Evolutionary conservation across 2,329 filamentous ascomycete genomes (phyloP), one percentile per base, ranked within the genome.

Genomic region (Penicillium sp.): DNA sequence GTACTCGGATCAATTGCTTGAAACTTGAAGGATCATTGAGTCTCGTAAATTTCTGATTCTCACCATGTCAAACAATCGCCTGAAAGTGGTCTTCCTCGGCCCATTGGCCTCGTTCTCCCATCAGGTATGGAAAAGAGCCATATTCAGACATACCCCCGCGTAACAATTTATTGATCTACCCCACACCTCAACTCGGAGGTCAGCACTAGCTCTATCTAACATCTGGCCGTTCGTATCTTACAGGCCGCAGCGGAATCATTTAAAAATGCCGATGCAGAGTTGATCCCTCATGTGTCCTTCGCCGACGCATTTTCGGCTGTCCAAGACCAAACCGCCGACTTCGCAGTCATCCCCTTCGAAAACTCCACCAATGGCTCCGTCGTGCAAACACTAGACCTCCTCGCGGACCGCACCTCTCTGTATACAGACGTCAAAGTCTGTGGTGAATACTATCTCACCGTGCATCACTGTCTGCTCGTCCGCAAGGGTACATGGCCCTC

Each of bases 291-390:
- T 29, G 38, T 65, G 28, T 68, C 64, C 12, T 73, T 73, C 49
- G 62, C 64, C 29, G 88, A 93, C 64, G 83, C 95, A 59, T 95
- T 96, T 67, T 76, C 83, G 43, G 78, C 83, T 12, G 86, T 95
- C 5, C 88, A 94, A 62, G 75, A 76, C 34, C 78, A 80, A 49
- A 65, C 73, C 39, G 81, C 81, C 0, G 70, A 78, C 45, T 84
- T 84, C 48, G 93, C 90, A 57, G 86, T 97, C 29, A 86, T 96
- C 1, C 93, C 93, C 5, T 90, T 95, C 69, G 91, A 97, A 66
- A 98, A 98, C 74, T 94, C 88, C 36, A 91, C 88, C 65, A 95
- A 97, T 69, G 93, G 93, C 62, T 85, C 86, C 46, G 93, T 98
- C 43, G 83, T 93, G 47, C 87, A 89, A 67, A 95, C 90, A 0